Evolutionary conservation across 208 protist genomes (phyloP).

Genomic region (Porcisia hertigi): DNA sequence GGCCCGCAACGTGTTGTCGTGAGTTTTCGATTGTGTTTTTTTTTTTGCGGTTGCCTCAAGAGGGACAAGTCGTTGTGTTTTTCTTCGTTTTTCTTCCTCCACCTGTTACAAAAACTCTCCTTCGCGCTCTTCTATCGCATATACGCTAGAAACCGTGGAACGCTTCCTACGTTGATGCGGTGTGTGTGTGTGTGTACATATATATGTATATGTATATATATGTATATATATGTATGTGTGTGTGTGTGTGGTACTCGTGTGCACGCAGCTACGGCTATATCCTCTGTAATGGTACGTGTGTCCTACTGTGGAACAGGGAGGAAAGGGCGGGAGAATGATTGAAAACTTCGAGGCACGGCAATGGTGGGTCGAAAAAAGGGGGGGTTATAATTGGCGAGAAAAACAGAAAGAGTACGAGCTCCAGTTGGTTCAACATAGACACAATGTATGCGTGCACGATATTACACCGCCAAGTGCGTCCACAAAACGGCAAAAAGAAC

Average conservation of each 20-base stretch:
- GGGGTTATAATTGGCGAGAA: background rate
- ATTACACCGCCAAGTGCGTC: background rate
- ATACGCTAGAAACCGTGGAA: no score
- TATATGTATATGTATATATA: no score
- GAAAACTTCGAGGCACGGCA: background rate
- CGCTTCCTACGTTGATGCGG: background rate
- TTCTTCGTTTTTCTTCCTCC: no score
- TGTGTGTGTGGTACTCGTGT: background rate
- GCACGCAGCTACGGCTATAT: background rate
- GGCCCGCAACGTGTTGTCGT: no score
- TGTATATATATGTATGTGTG: background rate
- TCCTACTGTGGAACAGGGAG: background rate
- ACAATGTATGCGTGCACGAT: background rate
- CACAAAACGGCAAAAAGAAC: conserved; percentile 1
- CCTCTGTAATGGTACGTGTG: background rate
- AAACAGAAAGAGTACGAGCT: background rate
- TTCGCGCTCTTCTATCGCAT: no score
- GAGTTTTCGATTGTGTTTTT: no score
- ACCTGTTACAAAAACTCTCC: no score
- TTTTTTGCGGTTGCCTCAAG: no score
- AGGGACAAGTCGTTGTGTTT: no score
- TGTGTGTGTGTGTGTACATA: no score
- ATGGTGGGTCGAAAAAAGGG: background rate
- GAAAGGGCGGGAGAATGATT: background rate
- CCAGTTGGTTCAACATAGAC: background rate